Evolutionary conservation across 148 eudicot genomes (phyloP).

Genomic region (Drosera capensis): DNA sequence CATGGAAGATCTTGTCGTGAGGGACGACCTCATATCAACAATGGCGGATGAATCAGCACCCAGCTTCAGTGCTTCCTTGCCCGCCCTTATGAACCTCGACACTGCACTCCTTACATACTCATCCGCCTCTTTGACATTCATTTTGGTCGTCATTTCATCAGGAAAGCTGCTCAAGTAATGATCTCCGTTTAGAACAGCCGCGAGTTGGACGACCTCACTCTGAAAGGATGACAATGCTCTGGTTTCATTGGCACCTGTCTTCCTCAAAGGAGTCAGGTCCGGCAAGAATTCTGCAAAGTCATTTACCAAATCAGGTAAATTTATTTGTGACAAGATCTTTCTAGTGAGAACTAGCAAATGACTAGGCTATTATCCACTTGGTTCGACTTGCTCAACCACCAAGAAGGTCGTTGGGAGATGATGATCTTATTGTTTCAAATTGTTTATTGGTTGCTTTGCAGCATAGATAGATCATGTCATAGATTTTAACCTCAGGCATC

Average conservation of each 20-base stretch:
- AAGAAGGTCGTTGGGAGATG: too few relatives aligned
- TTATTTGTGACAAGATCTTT: not conserved
- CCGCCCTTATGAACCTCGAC: slow-evolving; percentile 59
- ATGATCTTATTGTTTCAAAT: too few relatives aligned
- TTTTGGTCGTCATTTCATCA: slow-evolving; percentile 50
- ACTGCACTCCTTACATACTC: slow-evolving; percentile 57
- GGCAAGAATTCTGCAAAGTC: slow-evolving; percentile 43
- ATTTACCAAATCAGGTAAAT: not conserved
- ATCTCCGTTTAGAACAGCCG: slow-evolving; percentile 77
- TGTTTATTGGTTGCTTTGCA: too few relatives aligned
- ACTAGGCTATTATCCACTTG: too few relatives aligned
- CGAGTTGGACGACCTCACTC: slow-evolving; percentile 62
- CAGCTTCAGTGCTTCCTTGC: slow-evolving; percentile 67
- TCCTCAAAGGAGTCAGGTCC: slow-evolving; percentile 50
- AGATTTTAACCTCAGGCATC: not conserved
- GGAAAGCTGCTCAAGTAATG: slow-evolving; percentile 65
- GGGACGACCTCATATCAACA: slow-evolving; percentile 90
- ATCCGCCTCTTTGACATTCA: slow-evolving; percentile 66
- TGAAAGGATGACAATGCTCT: slow-evolving; percentile 58
- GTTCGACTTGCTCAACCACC: too few relatives aligned
- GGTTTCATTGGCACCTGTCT: slow-evolving; percentile 38
- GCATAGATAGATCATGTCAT: too few relatives aligned
- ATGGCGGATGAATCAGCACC: slow-evolving; percentile 76
- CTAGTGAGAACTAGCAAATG: not conserved
- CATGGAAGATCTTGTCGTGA: slow-evolving; percentile 67